These are phyloP conservation scores for Cairneyella variabilis DNA, from an alignment of 495 filamentous ascomycete species.

Conservation along the genomic window DNA sequence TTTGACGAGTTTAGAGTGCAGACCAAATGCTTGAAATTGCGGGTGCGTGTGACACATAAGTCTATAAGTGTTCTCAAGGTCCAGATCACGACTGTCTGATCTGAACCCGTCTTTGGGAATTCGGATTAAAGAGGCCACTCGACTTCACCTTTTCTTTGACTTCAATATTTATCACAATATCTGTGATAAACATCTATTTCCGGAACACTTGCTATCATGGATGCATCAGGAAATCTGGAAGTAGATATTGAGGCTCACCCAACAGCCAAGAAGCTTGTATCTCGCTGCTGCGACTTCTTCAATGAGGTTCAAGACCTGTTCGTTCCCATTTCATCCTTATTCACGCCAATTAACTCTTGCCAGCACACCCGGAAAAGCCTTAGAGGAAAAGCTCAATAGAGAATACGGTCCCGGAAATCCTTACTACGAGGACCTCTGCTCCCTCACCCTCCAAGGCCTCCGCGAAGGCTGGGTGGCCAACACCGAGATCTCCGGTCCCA, in stretches of 20 bases:
- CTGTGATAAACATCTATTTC: too few relatives aligned
- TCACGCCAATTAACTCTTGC: not conserved
- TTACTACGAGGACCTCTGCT: conserved; percentile 40
- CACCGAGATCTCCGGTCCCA: conserved; percentile 33
- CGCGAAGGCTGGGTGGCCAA: conserved; percentile 44
- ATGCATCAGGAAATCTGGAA: not conserved
- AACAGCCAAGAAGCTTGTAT: conserved; percentile 36
- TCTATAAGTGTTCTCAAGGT: too few relatives aligned
- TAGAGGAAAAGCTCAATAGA: conserved; percentile 37
- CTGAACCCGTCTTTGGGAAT: too few relatives aligned
- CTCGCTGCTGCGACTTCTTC: conserved; percentile 36
- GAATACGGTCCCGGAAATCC: conserved; percentile 39
- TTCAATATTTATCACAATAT: too few relatives aligned
- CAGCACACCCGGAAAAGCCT: conserved; percentile 40
- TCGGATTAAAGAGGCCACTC: too few relatives aligned
- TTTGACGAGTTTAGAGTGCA: too few relatives aligned
- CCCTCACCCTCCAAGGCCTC: conserved; percentile 33
- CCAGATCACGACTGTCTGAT: too few relatives aligned
- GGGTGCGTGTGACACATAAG: too few relatives aligned
- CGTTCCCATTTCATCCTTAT: not conserved
- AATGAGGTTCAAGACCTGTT: conserved; percentile 39
- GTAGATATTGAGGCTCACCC: conserved; percentile 23
- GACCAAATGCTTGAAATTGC: too few relatives aligned
- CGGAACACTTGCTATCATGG: too few relatives aligned
- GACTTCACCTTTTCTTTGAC: too few relatives aligned